Percentiles rank a stretch among this genome's conserved stretches.
These are phyloP conservation scores for Aureobasidium leucospermi DNA, from an alignment of 2,329 filamentous ascomycete species.

Conservation along the genomic window DNA sequence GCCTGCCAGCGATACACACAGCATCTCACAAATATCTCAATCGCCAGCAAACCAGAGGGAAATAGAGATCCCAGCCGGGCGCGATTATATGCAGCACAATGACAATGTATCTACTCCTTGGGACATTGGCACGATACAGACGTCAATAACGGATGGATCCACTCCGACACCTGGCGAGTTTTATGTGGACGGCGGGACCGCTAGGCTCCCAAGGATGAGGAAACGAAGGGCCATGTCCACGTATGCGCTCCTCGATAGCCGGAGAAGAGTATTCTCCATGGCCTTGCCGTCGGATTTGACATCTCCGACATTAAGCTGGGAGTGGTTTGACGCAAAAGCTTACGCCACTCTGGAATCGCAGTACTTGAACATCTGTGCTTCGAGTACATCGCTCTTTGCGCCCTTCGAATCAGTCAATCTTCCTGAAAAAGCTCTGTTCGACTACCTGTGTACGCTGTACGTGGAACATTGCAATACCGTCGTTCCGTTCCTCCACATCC, in stretches of 20 bases:
- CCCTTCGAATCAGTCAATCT: neutral
- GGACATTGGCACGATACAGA: neutral
- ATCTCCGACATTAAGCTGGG: no score
- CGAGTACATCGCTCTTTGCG: neutral
- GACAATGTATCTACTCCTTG: neutral
- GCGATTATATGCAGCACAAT: no score
- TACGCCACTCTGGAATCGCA: neutral
- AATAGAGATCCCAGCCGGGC: neutral
- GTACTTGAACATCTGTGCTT: neutral
- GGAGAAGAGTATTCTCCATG: neutral
- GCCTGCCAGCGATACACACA: neutral
- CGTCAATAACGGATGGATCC: neutral
- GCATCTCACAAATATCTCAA: neutral
- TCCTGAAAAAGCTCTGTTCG: neutral
- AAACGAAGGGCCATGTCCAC: neutral
- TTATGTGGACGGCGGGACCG: neutral
- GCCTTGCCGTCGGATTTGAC: neutral
- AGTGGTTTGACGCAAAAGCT: neutral
- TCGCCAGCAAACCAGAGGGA: neutral
- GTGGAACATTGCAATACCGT: neutral
- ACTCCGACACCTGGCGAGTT: neutral
- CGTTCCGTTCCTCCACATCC: neutral
- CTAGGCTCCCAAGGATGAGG: neutral
- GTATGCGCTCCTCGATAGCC: neutral
- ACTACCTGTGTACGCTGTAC: neutral